Evolutionary conservation across 164 flowering plant species (phyloP), one percentile per base, ranked within the genome.

Genomic region (Brasenia schreberi): DNA sequence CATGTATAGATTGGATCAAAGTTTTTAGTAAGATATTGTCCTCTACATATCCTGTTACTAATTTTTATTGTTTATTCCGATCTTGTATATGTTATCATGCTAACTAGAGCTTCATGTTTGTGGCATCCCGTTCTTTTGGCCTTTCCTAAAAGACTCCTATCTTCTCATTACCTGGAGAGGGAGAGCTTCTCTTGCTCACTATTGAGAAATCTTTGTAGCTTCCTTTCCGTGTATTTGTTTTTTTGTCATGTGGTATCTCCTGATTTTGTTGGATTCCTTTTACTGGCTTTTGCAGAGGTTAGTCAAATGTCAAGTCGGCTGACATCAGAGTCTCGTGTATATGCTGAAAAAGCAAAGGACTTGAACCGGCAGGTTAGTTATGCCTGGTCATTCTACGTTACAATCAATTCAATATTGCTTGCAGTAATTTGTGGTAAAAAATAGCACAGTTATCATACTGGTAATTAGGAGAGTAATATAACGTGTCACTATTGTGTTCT

Each of bases 311-410:
- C 96, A 43, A 90, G 88, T 77, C 82, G 92, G 52, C 76, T 90
- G 71, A 86, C 96, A 45, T 87, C 94, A 19, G 96, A 90, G 78
- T 86, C 96, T 66, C 96, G 96, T 12, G 73, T 90, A 66, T 90
- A 90, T 83, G 96, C 97, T 44, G 91, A 88, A 39, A 90, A 90
- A 78, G 97, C 95, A 19, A 83, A 79, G 74, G 94, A 90, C 75
- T 70, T 90, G 66, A 90, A 90, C 77, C 79, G 92, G 43, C 96
- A 90, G 92, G 96, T 90, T 64, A 71, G 87, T 70, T 63, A 45
- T 42, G 17, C 65, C 18, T 44, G 53, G 5, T 64, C 27, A 6
- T 59, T 53, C 5, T 39, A 59, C 42, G 5, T 43, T 52, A n/a
- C 19, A 49, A 7, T 9, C 16, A 49, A 14, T 9, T 49, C 12